Base-by-base conservation (phyloP, 2,329 filamentous ascomycete genomes). In the Erysiphe pisi region DNA sequence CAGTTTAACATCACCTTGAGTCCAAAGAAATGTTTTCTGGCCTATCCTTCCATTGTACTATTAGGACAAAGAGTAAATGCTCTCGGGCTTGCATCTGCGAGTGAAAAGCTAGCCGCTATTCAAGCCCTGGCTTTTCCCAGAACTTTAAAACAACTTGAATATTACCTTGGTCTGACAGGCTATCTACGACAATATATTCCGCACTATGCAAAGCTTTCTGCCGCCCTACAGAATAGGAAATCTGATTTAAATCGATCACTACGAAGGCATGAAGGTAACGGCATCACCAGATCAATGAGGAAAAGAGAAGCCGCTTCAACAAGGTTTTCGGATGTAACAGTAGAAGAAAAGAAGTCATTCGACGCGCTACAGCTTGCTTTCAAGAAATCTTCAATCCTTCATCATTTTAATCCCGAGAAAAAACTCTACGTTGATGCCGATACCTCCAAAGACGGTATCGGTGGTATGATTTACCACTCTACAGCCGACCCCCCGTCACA, bases 1-100 rank as follows among this genome's bases (percentile, higher is more conserved):
- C 7, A 4, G 14, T 25, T 28, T 73, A n/a, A 25, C 4, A 36
- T 18, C 8, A 49, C 4, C 11, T 49, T 49, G 0, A 45, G 31
- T 73, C 70, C 70, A 8, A 73, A 45, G 49, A 73, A 73, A n/a
- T 73, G 40, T 12, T 73, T 73, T 45, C 70, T 73, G 2, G 4
- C 70, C 52, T 40, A 70, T 20, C 63, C 31, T 2, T 36, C 31
- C 1, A 6, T 36, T 36, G 31, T 6, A 1, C 31, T 36, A 36
- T 36, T 36, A 20, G 63, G 63, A 2, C 31, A 70, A 40, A 70
- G 18, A 36, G 63, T 40, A 18, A 28, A 70, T 40, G n/a, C 63
- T 1, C 63, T 70, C 8, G 31, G 63, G 1, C 22, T 70, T 4
- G 11, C 31, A 4, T 70, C 63, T 31, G 8, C 1, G 3, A 14